Percentiles rank a stretch among this genome's conserved stretches.
phyloP scores from a whole-genome alignment of 208 protist species.

The Borovskyia barvae region DNA sequence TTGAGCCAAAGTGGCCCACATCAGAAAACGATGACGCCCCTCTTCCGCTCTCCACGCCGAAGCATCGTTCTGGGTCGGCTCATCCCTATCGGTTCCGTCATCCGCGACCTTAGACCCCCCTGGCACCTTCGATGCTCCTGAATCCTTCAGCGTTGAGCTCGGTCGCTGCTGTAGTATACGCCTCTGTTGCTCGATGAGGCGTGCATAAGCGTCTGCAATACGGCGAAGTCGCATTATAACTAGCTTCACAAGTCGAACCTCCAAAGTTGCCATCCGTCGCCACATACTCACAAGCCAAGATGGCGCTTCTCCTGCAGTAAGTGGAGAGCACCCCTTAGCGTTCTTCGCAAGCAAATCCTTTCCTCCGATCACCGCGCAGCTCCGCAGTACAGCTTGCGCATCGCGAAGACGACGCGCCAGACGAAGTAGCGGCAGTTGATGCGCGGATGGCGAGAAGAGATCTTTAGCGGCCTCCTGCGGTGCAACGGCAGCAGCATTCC shows the following conservation, averaged over 20 bases:
- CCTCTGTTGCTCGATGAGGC: background rate
- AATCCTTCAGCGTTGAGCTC: too few species aligned
- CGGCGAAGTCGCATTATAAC: constrained; percentile 15
- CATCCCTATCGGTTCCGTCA: background rate
- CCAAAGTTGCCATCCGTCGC: constrained; percentile 14
- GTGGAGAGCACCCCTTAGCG: background rate
- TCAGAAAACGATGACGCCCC: background rate
- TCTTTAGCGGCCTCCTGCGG: background rate
- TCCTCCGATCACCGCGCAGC: background rate
- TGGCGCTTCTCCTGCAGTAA: background rate
- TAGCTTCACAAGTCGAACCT: constrained; percentile 21
- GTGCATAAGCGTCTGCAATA: constrained; percentile 15
- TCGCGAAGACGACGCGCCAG: constrained; percentile 11
- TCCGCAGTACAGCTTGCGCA: constrained; percentile 5
- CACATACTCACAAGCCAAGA: constrained; percentile 5
- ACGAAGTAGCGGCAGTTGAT: constrained; percentile 5
- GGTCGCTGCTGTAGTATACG: background rate
- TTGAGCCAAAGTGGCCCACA: constrained; percentile 5
- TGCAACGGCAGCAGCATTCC: too few species aligned
- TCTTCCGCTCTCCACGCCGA: background rate
- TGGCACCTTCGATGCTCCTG: too few species aligned
- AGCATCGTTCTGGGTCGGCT: background rate
- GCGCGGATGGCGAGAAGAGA: background rate
- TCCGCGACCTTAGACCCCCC: too few species aligned
- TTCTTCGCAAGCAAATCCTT: background rate